Base-by-base conservation (phyloP, 108 stramenopile genomes). In the Stephanodiscus triporus region DNA sequence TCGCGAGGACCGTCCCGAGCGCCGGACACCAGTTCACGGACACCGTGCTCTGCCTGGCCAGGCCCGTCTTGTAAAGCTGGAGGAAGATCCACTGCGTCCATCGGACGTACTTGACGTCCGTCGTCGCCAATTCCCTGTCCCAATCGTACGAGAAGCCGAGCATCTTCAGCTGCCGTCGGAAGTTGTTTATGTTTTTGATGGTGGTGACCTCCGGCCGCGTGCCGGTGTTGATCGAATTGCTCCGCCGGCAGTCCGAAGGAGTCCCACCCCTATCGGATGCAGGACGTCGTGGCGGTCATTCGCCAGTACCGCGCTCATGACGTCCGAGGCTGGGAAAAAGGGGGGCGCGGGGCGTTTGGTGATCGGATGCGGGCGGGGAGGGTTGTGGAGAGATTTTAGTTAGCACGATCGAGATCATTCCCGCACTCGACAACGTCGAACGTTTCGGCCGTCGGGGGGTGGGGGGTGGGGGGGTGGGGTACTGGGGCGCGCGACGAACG, bases 161-260 rank as follows among this genome's bases (percentile, higher is more conserved):
- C 84, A 89, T 93, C 84, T 97, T 87, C 38, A 99, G 86, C 80
- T 98, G 98, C 30, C 95, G 81, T 79, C 94, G 95, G 70, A 99
- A 98, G 63, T 89, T 97, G 75, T 84, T 95, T 84, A 98, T 99
- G 81, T 99, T 99, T 45, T 81, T 77, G 29, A 70, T 65, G 9
- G 99, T 99, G 27, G 96, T 97, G 17, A 86, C 90, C 57, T 86
- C 96, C n/a, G 99, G 99, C 77, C 95, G 89, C 14, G 97, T 89
- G 14, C 97, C 97, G 40, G 98, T 97, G 47, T 98, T 86, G 81
- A 98, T 95, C 43, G 79, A 95, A 97, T 85, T 99, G 98, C 79
- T 99, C 99, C 17, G 99, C 99, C n/a, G 99, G 99, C 43, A 99
- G 85, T 23, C 99, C 99, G 83, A 98, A 99, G n/a, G 97, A 94